A percentile compares a stretch with the other conserved stretches of the same genome.
phyloP scores from a whole-genome alignment of 1,284 basidiomycete genomes.

The Peniophora sp. region DNA sequence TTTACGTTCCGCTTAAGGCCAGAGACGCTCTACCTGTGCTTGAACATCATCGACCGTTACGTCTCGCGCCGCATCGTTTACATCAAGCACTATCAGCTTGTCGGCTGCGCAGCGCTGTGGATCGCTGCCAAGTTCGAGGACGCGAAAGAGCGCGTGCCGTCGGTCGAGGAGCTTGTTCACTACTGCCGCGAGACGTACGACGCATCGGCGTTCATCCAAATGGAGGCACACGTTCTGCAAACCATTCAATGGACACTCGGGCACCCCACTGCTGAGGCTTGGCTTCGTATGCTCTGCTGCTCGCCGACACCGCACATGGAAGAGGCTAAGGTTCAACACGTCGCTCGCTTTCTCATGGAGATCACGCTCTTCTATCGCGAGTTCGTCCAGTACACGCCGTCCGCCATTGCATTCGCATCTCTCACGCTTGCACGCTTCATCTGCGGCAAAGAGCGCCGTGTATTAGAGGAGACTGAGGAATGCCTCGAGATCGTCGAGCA shows the following conservation, averaged over 20 bases:
- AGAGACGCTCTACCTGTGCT: slow-evolving; percentile 95
- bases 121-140: slow-evolving; percentile 99
- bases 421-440: slow-evolving; percentile 86
- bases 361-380: slow-evolving; percentile 96
- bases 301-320: slow-evolving; percentile 65
- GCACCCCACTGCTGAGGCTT: slow-evolving; percentile 97
- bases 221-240: slow-evolving; percentile 94
- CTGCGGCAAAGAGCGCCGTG: slow-evolving; percentile 67
- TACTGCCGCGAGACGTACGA: slow-evolving; percentile 96
- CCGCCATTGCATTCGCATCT: slow-evolving; percentile 82
- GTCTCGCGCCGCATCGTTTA: slow-evolving; percentile 97
- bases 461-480: slow-evolving; percentile 76
- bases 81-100: slow-evolving; percentile 99
- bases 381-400: slow-evolving; percentile 83
- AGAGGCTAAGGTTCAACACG: slow-evolving; percentile 84
- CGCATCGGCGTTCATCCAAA: slow-evolving; percentile 92
- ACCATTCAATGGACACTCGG: slow-evolving; percentile 96
- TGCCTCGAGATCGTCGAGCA: slow-evolving; percentile 74
- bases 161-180: slow-evolving; percentile 87
- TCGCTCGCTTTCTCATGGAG: slow-evolving; percentile 98
- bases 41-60: slow-evolving; percentile 99
- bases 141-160: slow-evolving; percentile 95
- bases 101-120: slow-evolving; percentile 97
- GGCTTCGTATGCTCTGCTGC: slow-evolving; percentile 81
- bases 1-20: slow-evolving; percentile 94